Percentiles rank a stretch among this genome's conserved stretches.
Evolutionary conservation across 345 rosid species (phyloP).

Genomic region (Cardiospermum halicacabum): DNA sequence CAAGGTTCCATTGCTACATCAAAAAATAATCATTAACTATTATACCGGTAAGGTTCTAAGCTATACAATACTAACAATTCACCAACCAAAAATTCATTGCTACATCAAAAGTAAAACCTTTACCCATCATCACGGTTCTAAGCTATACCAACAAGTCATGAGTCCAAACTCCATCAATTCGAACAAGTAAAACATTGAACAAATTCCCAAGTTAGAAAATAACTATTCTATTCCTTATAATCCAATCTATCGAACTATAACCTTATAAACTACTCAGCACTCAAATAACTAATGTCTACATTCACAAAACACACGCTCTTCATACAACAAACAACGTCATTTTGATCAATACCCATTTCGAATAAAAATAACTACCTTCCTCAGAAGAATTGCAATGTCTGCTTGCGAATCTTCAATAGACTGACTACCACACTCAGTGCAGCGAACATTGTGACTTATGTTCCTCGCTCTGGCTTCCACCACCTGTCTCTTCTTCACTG

Average conservation of each 20-base stretch:
- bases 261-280: neutral
- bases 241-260: neutral
- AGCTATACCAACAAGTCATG: neutral
- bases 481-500: constrained; percentile 52
- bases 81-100: neutral
- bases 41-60: no score
- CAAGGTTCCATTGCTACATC: no score
- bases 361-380: constrained; percentile 50
- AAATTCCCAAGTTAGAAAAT: neutral
- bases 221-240: neutral
- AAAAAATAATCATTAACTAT: no score
- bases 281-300: neutral
- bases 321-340: neutral
- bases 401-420: constrained; percentile 99
- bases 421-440: constrained; percentile 97
- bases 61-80: no score
- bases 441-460: constrained; percentile 89
- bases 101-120: neutral
- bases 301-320: neutral
- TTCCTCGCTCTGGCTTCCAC: constrained; percentile 86
- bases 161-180: neutral
- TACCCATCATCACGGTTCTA: constrained; percentile 4
- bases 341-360: constrained; percentile 1
- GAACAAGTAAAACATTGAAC: neutral
- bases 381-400: constrained; percentile 85